Base-by-base conservation (phyloP, 208 protist genomes). In the Porcisia hertigi region DNA sequence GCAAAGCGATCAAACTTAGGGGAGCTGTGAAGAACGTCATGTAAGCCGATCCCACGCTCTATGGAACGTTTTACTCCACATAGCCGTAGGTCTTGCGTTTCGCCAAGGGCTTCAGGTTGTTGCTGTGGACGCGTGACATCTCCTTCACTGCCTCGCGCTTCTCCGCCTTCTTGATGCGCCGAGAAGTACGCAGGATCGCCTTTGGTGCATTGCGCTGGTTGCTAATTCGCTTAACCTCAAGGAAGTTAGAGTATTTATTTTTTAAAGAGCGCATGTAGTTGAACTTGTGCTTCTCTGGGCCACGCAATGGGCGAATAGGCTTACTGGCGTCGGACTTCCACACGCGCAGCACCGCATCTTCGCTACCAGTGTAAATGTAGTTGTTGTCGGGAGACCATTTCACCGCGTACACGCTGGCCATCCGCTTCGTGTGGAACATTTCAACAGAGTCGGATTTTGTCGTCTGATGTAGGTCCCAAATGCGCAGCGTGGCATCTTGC, bases 371-470 rank as follows among this genome's bases (percentile, higher is more conserved):
- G 71, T 99, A 91, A 71, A 99, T 90, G 83, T 97, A 99, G 62
- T 86, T 92, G 73, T 93, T 94, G 78, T 99, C 98, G 2, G 88
- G 88, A 25, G 92, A 97, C 89, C 92, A 99, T 58, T 94, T 91
- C 8, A 98, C 92, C 16, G 91, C 86, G 54, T 90, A 98, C 66
- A 99, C 94, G 58, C 88, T 93, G n/a, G 99, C 96, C 99, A 99
- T 99, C 60, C 99, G 97, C 87, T 99, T 98, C 11, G 98, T 99
- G 89, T 99, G 98, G 88, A 99, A 99, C 76, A 99, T 97, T 70
- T 99, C 98, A 60, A 90, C 78, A n/a, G 92, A 98, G 73, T 88
- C 88, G 3, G 88, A 96, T 81, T 92, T 98, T 73, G 80, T 92
- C 71, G 83, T 92, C 73, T 86, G 86, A 73, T 98, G 89, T 52